A percentile compares a stretch with the other conserved stretches of the same genome.
Conservation (phyloP, 2,329 filamentous ascomycete genomes). For the Nothophaeocryptopus gaeumannii region DNA sequence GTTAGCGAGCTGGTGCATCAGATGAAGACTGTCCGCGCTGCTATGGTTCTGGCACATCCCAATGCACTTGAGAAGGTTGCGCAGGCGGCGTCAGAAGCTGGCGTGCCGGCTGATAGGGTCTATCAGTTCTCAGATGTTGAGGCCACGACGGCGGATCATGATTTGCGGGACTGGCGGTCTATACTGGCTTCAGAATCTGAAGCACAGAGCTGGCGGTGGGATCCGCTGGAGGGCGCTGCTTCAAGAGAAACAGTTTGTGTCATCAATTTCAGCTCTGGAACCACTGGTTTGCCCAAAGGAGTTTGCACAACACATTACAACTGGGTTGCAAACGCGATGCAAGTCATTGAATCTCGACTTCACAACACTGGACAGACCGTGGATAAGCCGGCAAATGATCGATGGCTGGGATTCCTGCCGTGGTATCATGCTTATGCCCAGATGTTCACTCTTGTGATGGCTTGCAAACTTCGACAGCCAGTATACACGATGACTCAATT, state of each 20-base stretch:
- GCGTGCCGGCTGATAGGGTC: constrained; percentile 54
- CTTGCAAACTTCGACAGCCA: constrained; percentile 46
- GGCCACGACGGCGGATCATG: constrained; percentile 1
- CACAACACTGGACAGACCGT: constrained; percentile 61
- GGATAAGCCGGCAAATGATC: constrained; percentile 51
- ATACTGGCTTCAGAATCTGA: constrained; percentile 3
- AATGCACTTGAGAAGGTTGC: constrained; percentile 55
- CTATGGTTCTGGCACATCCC: constrained; percentile 61
- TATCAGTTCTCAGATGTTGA: constrained; percentile 50
- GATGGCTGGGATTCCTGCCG: constrained; percentile 67
- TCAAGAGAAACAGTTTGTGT: constrained; percentile 50
- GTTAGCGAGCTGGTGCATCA: constrained; percentile 72
- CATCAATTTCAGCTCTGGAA: constrained; percentile 77
- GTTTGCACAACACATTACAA: constrained; percentile 78
- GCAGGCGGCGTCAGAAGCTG: constrained; percentile 54
- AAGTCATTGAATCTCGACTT: constrained; percentile 6
- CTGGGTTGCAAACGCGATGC: constrained; percentile 70
- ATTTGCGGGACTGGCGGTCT: constrained; percentile 2
- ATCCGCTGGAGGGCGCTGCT: constrained; percentile 3
- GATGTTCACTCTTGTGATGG: constrained; percentile 43
- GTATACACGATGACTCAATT: constrained; percentile 77
- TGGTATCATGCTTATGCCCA: constrained; percentile 62
- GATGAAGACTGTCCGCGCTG: constrained; percentile 66
- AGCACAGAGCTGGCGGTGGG: constrained; percentile 7
- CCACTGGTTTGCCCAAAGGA: constrained; percentile 79